Conservation (phyloP, 2,329 filamentous ascomycete species). For the Botryotinia globosa region DNA sequence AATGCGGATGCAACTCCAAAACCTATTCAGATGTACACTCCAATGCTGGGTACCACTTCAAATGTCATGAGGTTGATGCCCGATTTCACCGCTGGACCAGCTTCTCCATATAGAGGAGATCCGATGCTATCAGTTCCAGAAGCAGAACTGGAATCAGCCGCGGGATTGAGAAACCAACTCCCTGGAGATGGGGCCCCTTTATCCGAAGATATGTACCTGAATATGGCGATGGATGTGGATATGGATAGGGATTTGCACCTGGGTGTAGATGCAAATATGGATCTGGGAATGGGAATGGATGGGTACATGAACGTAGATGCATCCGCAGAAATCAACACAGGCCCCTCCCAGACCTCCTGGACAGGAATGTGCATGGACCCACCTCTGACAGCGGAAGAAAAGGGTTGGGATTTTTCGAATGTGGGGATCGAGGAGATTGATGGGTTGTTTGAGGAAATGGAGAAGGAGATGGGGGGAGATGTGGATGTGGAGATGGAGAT, state of each 20-base stretch:
- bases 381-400: not conserved
- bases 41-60: not conserved
- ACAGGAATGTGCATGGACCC: not conserved
- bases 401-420: not conserved
- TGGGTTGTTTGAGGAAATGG: not conserved
- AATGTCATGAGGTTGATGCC: not conserved
- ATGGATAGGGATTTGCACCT: not conserved
- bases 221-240: not conserved
- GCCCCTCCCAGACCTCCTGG: not conserved
- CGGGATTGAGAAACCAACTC: not conserved
- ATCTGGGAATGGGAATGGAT: not conserved
- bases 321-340: not conserved
- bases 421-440: not conserved
- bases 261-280: too few relatives aligned
- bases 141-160: not conserved
- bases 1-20: too few relatives aligned
- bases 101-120: not conserved
- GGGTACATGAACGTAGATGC: not conserved
- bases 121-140: not conserved
- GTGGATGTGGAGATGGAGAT: too few relatives aligned
- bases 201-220: not conserved
- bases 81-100: not conserved
- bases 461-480: too few relatives aligned
- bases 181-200: not conserved
- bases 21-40: not conserved